These are phyloP conservation scores for Magnolia sinica DNA, from an alignment of 164 flowering plant genomes.

Conservation along the genomic window DNA sequence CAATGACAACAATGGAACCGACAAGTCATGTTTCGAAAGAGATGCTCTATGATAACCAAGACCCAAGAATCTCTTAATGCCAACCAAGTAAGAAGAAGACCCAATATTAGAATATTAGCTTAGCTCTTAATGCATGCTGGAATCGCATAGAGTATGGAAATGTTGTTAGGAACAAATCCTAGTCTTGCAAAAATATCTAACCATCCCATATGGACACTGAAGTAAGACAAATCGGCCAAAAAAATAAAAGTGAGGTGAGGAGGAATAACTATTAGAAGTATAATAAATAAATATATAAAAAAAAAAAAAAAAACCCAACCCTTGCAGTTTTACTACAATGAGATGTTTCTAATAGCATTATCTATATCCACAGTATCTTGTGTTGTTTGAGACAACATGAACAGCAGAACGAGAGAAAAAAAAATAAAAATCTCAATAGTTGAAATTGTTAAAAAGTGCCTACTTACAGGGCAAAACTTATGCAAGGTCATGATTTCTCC, in stretches of 20 bases:
- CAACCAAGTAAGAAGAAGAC: background rate
- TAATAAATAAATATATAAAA: no score
- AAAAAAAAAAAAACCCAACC: background rate
- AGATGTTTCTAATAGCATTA: background rate
- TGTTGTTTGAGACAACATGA: background rate
- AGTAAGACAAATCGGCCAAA: no score
- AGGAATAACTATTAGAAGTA: background rate
- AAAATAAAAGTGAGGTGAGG: no score
- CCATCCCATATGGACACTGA: background rate
- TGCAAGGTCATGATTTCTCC: constrained; percentile 80
- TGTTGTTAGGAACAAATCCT: background rate
- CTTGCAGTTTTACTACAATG: no score
- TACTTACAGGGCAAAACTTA: constrained; percentile 89
- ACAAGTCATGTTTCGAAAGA: no score
- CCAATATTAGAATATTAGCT: background rate
- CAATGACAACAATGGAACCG: background rate
- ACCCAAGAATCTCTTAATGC: background rate
- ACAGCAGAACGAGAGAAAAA: background rate
- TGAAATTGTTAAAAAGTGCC: background rate
- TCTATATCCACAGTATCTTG: background rate
- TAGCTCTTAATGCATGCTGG: background rate
- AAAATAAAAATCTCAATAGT: background rate
- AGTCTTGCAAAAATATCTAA: background rate
- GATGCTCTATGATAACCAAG: background rate
- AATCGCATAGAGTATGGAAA: background rate